Conservation (phyloP, 1,284 basidiomycete species). For the Mycena citricolor region DNA sequence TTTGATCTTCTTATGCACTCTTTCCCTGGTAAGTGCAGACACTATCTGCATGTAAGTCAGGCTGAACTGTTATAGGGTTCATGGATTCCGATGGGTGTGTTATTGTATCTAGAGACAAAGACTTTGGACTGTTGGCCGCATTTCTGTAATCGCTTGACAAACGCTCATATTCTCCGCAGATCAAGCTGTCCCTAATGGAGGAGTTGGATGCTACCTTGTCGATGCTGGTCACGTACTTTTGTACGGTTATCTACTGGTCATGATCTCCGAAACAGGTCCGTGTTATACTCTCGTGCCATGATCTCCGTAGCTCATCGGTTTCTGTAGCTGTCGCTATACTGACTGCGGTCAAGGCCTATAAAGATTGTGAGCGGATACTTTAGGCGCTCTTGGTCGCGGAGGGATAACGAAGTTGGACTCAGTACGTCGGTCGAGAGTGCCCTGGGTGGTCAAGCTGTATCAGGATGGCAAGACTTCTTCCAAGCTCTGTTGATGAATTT, state of each 20-base stretch:
- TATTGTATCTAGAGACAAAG: constrained; percentile 34
- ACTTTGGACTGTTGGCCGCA: constrained; percentile 35
- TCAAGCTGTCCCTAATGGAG: constrained; percentile 1
- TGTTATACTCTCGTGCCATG: too few relatives aligned
- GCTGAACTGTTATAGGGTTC: too few relatives aligned
- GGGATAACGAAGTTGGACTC: constrained; percentile 6
- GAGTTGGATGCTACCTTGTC: constrained; percentile 32
- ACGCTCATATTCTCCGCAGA: constrained; percentile 3
- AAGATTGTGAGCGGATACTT: constrained; percentile 38
- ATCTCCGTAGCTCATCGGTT: neutral
- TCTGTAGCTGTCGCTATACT: constrained; percentile 37
- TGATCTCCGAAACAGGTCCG: constrained; percentile 42
- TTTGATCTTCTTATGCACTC: constrained; percentile 29
- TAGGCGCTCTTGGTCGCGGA: neutral
- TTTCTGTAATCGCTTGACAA: neutral
- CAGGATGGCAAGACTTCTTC: constrained; percentile 35
- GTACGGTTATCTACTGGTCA: constrained; percentile 39
- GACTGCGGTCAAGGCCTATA: constrained; percentile 38
- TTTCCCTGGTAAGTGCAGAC: constrained; percentile 31
- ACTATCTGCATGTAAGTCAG: too few relatives aligned
- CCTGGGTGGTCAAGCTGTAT: constrained; percentile 40
- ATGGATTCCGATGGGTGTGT: constrained; percentile 33
- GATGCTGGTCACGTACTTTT: constrained; percentile 38
- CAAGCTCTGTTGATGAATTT: neutral
- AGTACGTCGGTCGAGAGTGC: constrained; percentile 36